These are phyloP conservation scores for Trichoderma endophyticum DNA, from an alignment of 2,329 filamentous ascomycete species.

Conservation along the genomic window DNA sequence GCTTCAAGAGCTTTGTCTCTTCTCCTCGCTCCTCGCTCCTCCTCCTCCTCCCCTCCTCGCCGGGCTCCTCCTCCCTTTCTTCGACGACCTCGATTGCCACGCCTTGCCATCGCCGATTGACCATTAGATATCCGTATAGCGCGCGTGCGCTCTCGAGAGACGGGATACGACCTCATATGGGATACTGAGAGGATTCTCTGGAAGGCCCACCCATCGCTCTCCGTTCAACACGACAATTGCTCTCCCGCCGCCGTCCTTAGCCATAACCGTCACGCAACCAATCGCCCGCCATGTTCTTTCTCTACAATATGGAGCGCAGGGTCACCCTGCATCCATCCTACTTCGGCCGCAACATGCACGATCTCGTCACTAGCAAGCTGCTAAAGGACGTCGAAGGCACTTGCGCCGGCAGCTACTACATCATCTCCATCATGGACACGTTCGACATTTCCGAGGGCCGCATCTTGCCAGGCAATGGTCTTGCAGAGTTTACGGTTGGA, in stretches of 20 bases:
- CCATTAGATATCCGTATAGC: not conserved
- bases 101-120: not conserved
- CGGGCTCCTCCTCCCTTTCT: not conserved
- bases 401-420: conserved; percentile 93
- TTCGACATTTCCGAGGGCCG: conserved; percentile 92
- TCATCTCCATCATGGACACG: conserved; percentile 96
- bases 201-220: not conserved
- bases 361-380: conserved; percentile 84
- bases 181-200: not conserved
- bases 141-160: not conserved
- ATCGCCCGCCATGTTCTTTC: conserved; percentile 79
- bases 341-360: conserved; percentile 90
- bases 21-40: not conserved
- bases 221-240: not conserved
- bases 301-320: conserved; percentile 92
- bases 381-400: conserved; percentile 92
- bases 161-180: not conserved
- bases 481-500: conserved; percentile 90
- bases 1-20: not conserved
- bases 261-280: conserved; percentile 7
- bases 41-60: not conserved
- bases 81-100: not conserved
- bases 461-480: conserved; percentile 84
- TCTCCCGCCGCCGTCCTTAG: not conserved
- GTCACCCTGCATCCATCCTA: conserved; percentile 96